Evolutionary conservation across 805 yeast genomes (phyloP).

Genomic region (Pichia paraexigua): DNA sequence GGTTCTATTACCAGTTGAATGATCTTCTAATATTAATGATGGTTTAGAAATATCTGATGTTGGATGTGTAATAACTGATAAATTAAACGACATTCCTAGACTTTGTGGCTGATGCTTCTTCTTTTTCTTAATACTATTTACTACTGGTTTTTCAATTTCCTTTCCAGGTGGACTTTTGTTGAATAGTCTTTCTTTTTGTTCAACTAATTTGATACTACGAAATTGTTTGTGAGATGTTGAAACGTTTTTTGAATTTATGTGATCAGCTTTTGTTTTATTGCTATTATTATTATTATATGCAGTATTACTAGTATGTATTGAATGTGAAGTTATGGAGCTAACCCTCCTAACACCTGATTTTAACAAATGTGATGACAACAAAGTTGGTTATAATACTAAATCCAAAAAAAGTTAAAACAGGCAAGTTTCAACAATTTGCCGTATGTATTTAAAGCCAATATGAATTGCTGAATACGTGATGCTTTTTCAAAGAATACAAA

Average conservation of each 20-base stretch:
- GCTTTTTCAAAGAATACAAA: neutral
- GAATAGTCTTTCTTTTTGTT: neutral
- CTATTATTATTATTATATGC: neutral
- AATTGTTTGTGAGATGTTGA: neutral
- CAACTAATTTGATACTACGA: neutral
- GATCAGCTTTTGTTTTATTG: neutral
- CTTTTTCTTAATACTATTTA: neutral
- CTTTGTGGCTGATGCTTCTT: neutral
- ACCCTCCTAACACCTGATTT: neutral
- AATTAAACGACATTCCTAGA: slow-evolving; percentile 37
- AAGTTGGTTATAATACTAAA: neutral
- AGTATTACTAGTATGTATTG: neutral
- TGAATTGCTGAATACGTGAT: neutral
- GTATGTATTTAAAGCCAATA: neutral
- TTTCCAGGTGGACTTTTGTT: neutral
- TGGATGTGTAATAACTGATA: slow-evolving; percentile 51
- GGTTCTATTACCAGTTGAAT: slow-evolving; percentile 45
- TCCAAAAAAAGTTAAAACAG: neutral
- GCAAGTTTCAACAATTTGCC: neutral
- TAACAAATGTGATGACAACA: neutral
- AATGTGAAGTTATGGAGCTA: neutral
- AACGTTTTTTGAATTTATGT: neutral
- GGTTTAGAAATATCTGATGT: slow-evolving; percentile 56
- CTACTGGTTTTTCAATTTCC: neutral
- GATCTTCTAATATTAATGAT: slow-evolving; percentile 40